Percentiles rank a stretch among this genome's conserved stretches.
Conservation (phyloP, 2,329 filamentous ascomycete genomes). For the Diaporthe sp. region DNA sequence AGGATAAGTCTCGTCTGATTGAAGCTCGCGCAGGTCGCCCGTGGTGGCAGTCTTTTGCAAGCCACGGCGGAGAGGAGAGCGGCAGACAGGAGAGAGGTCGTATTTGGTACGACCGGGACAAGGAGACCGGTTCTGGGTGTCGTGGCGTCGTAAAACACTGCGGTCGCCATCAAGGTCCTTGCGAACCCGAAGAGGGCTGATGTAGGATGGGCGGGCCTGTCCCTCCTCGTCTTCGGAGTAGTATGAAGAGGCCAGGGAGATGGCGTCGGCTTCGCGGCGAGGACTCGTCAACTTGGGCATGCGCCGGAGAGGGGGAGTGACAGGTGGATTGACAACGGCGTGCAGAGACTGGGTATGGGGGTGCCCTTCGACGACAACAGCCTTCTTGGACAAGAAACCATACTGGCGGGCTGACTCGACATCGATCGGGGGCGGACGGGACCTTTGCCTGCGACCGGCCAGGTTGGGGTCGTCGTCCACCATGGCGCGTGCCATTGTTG, state of each 20-base stretch:
- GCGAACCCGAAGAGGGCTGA: constrained; percentile 49
- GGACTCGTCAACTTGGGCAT: constrained; percentile 35
- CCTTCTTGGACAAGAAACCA: constrained; percentile 32
- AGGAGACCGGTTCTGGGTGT: constrained; percentile 5
- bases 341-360: constrained; percentile 8
- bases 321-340: constrained; percentile 24
- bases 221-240: constrained; percentile 50
- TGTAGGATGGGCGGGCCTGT: constrained; percentile 39
- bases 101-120: constrained; percentile 25
- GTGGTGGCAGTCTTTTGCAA: constrained; percentile 40
- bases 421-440: constrained; percentile 31
- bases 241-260: constrained; percentile 46
- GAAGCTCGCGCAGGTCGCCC: constrained; percentile 38
- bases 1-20: constrained; percentile 32
- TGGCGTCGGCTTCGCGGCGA: constrained; percentile 42
- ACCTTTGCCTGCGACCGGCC: constrained; percentile 26
- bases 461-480: constrained; percentile 5
- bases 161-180: constrained; percentile 41
- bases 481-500: constrained; percentile 11
- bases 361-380: constrained; percentile 28
- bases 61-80: constrained; percentile 25
- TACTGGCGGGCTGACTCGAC: constrained; percentile 35
- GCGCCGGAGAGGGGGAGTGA: constrained; percentile 35
- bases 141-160: constrained; percentile 35
- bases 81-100: constrained; percentile 16